These are phyloP conservation scores for Chlorella sp. DNA, from an alignment of 139 green algal genomes.

Conservation along the genomic window DNA sequence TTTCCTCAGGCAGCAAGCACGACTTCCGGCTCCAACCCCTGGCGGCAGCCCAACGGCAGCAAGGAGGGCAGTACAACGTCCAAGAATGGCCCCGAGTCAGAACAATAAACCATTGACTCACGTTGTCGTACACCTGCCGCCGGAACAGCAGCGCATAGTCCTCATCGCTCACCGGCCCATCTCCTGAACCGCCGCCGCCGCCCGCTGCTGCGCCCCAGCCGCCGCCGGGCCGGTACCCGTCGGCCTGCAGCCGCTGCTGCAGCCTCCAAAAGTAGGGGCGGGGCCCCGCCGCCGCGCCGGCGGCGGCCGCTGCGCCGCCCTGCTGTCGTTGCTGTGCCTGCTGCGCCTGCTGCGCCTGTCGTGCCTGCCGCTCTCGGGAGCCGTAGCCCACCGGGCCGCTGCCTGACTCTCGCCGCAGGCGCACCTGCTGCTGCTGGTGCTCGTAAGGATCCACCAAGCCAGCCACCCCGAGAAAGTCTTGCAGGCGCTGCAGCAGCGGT, in stretches of 20 bases:
- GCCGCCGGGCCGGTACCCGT: background rate
- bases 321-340: too few species aligned
- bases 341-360: background rate
- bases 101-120: background rate
- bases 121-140: constrained; percentile 49
- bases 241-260: constrained; percentile 48
- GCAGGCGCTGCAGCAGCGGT: constrained; percentile 34
- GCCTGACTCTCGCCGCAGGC: background rate
- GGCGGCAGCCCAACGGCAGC: too few species aligned
- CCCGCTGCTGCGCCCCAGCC: background rate
- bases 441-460: constrained; percentile 8
- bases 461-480: constrained; percentile 27
- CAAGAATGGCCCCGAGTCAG: too few species aligned
- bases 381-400: background rate
- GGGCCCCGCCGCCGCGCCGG: constrained; percentile 4
- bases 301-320: background rate
- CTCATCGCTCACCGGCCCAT: background rate
- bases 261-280: constrained; percentile 56
- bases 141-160: constrained; percentile 39
- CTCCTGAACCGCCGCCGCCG: background rate
- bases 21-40: too few species aligned
- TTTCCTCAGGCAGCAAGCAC: too few species aligned
- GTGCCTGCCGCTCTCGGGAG: background rate
- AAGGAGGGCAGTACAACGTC: too few species aligned
- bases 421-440: constrained; percentile 1